Percentiles rank a stretch among this genome's conserved stretches.
phyloP scores from a whole-genome alignment of 768 basidiomycete genomes.

The Flagelloscypha sp. region DNA sequence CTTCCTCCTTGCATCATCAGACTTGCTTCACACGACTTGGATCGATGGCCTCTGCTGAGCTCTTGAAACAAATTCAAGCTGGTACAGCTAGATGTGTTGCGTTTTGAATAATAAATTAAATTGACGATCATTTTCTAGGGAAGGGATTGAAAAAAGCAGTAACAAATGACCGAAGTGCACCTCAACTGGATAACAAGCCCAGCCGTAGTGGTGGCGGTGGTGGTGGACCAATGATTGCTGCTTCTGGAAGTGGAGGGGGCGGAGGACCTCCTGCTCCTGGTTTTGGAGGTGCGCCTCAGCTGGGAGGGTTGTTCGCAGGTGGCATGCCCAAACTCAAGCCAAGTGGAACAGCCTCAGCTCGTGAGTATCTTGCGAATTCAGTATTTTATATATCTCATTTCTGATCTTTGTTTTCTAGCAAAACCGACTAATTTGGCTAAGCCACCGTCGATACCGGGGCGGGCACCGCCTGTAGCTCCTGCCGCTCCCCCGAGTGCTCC shows the following conservation, averaged over 20 bases:
- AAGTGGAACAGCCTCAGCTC: constrained; percentile 49
- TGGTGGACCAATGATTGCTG: constrained; percentile 19
- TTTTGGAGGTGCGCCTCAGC: constrained; percentile 61
- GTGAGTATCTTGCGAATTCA: constrained; percentile 45
- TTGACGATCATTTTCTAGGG: too few relatives aligned
- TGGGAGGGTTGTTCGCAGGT: constrained; percentile 81
- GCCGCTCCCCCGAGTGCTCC: constrained; percentile 22
- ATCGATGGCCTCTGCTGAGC: constrained; percentile 75
- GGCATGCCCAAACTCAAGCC: constrained; percentile 89
- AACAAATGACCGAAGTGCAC: constrained; percentile 77
- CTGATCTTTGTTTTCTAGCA: constrained; percentile 26
- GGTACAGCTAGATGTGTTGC: too few relatives aligned
- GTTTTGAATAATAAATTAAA: too few relatives aligned
- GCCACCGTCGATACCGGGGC: constrained; percentile 57
- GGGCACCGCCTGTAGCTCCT: constrained; percentile 26
- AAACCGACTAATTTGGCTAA: constrained; percentile 58
- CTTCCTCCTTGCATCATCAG: too few relatives aligned
- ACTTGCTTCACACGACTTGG: too few relatives aligned
- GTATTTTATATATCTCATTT: constrained; percentile 5
- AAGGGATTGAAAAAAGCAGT: constrained; percentile 74
- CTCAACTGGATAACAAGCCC: constrained; percentile 42
- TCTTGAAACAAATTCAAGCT: constrained; percentile 74
- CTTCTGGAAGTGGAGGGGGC: constrained; percentile 25
- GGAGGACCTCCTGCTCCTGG: constrained; percentile 15
- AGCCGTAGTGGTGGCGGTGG: constrained; percentile 31